Percentiles rank a stretch among this genome's conserved stretches.
phyloP scores from a whole-genome alignment of 2,329 filamentous ascomycete genomes.

The Eurotiales sp. region DNA sequence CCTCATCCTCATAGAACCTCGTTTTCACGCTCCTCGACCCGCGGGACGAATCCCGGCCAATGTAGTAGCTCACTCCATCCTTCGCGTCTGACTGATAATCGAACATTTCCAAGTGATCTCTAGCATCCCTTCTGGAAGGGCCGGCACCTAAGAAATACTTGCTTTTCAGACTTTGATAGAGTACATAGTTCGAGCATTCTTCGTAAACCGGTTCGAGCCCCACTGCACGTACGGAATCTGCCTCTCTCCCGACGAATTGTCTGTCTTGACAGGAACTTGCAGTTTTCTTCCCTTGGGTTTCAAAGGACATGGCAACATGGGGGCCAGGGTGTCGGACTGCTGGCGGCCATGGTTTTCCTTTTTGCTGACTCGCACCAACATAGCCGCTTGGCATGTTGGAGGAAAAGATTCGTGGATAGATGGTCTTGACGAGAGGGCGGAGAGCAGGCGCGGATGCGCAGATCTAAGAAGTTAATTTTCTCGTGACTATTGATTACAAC shows the following conservation, averaged over 20 bases:
- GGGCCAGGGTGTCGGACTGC: neutral
- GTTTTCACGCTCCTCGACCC: too few relatives aligned
- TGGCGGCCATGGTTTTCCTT: neutral
- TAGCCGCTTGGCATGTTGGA: neutral
- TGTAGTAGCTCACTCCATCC: too few relatives aligned
- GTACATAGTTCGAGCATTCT: too few relatives aligned
- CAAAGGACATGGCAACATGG: neutral
- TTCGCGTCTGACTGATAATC: too few relatives aligned
- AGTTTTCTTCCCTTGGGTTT: neutral
- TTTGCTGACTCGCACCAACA: neutral
- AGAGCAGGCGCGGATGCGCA: slow-evolving; percentile 36
- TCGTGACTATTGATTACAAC: too few relatives aligned
- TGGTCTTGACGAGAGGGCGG: slow-evolving; percentile 30
- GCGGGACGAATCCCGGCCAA: neutral
- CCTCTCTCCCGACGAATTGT: neutral
- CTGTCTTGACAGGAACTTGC: too few relatives aligned
- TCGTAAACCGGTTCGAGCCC: too few relatives aligned
- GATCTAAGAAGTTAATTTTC: slow-evolving; percentile 22
- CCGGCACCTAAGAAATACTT: too few relatives aligned
- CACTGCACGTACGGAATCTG: too few relatives aligned
- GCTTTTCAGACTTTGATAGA: too few relatives aligned
- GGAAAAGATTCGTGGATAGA: slow-evolving; percentile 29
- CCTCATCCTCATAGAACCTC: too few relatives aligned
- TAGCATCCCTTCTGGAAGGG: too few relatives aligned
- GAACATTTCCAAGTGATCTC: neutral